Evolutionary conservation across 257 asterid species (phyloP), one percentile per base, ranked within the genome.

Genomic region (Solanum chilense): DNA sequence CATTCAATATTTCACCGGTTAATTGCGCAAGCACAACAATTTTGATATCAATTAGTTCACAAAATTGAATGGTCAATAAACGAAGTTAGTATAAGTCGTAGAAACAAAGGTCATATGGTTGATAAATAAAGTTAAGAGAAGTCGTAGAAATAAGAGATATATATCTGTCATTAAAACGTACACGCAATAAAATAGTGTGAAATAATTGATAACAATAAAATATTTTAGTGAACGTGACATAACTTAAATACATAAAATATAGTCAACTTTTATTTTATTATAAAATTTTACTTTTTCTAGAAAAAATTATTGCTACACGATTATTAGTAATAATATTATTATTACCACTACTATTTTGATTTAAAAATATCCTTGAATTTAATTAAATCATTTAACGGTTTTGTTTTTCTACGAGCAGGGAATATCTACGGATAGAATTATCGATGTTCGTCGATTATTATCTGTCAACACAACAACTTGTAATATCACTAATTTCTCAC

Each of bases 371-470:
- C 10, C 15, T 70, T 78, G 5, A 7, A 25, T 29, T 87, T 74
- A 49, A 9, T 39, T 29, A 11, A 56, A 15, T 31, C 14, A 42
- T 41, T 39, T 60, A 3, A 14, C 29, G 6, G 10, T 11, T 15
- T 47, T 73, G 31, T 14, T 6, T 86, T 12, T 39, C 45, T 60
- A 73, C 85, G 18, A 27, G 5, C 90, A 95, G 98, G 99, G 98
- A 44, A 96, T 96, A 85, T 96, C 99, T 1, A 96, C 99, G 0
- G 98, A 96, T 82, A 89, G 95, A 84, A 94, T 96, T 41, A 92
- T 95, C 15, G 97, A 96, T 29, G 89, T 95, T 86, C 96, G 93
- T 25, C 92, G 98, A 25, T 86, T 96, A 66, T 49, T 96, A n/a
- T 91, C 92, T 0, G 97, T 94, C 25, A 93, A 91, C 44, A 90